Evolutionary conservation across 192 early-diverging fungal species (phyloP), one percentile per base, ranked within the genome.

Genomic region (Gaertneriomyces sp.): DNA sequence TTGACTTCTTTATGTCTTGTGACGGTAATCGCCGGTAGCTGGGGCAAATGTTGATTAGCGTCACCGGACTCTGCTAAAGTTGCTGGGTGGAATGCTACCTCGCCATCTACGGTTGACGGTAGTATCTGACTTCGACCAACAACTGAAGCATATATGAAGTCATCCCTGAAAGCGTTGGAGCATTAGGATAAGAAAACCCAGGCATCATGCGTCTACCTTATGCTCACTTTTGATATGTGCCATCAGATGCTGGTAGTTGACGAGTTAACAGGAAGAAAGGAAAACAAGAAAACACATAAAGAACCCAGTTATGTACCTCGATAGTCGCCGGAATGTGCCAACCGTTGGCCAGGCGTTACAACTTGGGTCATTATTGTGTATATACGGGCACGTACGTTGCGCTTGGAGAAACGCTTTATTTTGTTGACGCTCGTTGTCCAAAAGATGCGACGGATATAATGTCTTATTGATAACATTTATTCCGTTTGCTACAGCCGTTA

Each of bases 1-100:
- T 64, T 40, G 6, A 58, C 57, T 19, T 64, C 58, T 41, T 60
- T 72, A 19, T 72, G 61, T 8, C 73, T 66, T 4, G 87, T 75
- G 12, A 72, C 64, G 10, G 52, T 41, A 9, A 61, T 38, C 3
- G 49, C 39, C 44, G 60, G 65, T 16, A 40, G 60, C 57, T 56
- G 8, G 25, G 51, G 57, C 56, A 39, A 4, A 7, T 16, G 20
- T 45, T 33, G 16, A 6, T 11, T 50, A 12, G 16, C 46, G 19
- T 40, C 66, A 8, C 16, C 17, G 58, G 10, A 43, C 14, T 53
- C 52, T 12, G 45, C n/a, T 12, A 62, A 57, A 4, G 11, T 54
- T 20, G 61, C n/a, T 20, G 55, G 45, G 6, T n/a, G 40, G 7
- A 43, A 62, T 12, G 7, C 25, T 60, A 61, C 64, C 46, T 51